Evolutionary conservation across 1,139 yeast genomes (phyloP), one percentile per base, ranked within the genome.

Genomic region (Candida labiduridarum): DNA sequence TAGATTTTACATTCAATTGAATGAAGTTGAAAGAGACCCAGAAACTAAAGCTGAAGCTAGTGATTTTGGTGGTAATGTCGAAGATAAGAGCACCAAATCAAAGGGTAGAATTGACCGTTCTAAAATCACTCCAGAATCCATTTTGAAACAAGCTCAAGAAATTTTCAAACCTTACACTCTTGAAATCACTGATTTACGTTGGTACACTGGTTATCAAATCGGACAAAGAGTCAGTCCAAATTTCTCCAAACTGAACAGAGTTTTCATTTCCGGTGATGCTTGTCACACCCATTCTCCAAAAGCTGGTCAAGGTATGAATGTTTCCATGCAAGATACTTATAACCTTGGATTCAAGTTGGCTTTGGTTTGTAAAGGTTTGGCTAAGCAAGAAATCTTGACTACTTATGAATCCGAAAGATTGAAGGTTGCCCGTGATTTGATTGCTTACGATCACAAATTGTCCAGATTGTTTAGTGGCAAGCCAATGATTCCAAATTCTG

Each of bases 231-330:
- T 69, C 16, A 61, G 72, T 18, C 59, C 63, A 18, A 44, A 53
- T 5, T 71, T 70, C 56, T 34, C 45, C 35, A 52, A 45, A 34
- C 34, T 35, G 56, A 55, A 58, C 45, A 58, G 72, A 14, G 69
- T 68, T 16, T 71, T 70, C 51, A 66, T 70, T 48, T 60, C 67
- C 44, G 75, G 75, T 14, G 75, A 70, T 54, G 75, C 74, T n/a
- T 65, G 72, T 47, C 74, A 69, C 54, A 68, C 74, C 9, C 74
- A 69, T 51, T 68, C 73, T 18, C 74, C 74, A 34, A 69, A 69
- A 54, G 74, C 76, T 36, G 75, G 72, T 36, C 76, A 71, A 54
- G 75, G 75, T 42, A 68, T 69, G 75, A 70, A 71, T 52, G 69
- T 65, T 36, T 55, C 58, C n/a, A 55, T 55, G 58, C 56, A 53